A percentile compares a stretch with the other conserved stretches of the same genome.
Conservation (phyloP, 192 early-diverging fungal genomes). For the Powellomyces hirtus region DNA sequence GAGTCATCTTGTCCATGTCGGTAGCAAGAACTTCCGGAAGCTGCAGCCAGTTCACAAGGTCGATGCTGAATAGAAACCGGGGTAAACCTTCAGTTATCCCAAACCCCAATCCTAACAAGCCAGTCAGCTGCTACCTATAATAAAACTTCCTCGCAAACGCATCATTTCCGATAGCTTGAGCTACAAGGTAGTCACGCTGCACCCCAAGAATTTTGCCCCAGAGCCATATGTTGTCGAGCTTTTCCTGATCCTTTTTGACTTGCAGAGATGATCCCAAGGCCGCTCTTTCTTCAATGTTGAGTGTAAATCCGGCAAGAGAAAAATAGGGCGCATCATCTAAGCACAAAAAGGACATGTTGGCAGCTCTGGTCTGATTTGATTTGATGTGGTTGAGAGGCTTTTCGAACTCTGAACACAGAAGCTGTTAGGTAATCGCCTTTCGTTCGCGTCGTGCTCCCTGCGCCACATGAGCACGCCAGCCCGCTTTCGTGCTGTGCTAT, state of each 20-base stretch:
- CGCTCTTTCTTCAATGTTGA: slow-evolving; percentile 54
- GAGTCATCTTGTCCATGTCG: slow-evolving; percentile 35
- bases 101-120: too few species aligned
- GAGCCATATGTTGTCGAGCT: slow-evolving; percentile 44
- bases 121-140: slow-evolving; percentile 43
- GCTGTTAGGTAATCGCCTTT: too few species aligned
- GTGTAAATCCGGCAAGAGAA: slow-evolving; percentile 48
- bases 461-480: too few species aligned
- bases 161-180: slow-evolving; percentile 36
- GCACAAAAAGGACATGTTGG: slow-evolving; percentile 38
- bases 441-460: too few species aligned
- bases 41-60: slow-evolving; percentile 53
- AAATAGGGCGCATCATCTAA: slow-evolving; percentile 42
- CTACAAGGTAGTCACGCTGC: slow-evolving; percentile 54
- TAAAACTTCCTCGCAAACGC: slow-evolving; percentile 53
- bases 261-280: slow-evolving; percentile 43
- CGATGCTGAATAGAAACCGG: slow-evolving; percentile 43
- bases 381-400: too few species aligned
- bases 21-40: slow-evolving; percentile 46
- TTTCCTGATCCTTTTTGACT: slow-evolving; percentile 50
- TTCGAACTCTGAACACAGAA: too few species aligned
- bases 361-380: too few species aligned
- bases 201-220: slow-evolving; percentile 59
- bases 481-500: too few species aligned
- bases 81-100: too few species aligned